phyloP scores from a whole-genome alignment of 768 basidiomycete genomes.

The Leccinum longicurvipes region DNA sequence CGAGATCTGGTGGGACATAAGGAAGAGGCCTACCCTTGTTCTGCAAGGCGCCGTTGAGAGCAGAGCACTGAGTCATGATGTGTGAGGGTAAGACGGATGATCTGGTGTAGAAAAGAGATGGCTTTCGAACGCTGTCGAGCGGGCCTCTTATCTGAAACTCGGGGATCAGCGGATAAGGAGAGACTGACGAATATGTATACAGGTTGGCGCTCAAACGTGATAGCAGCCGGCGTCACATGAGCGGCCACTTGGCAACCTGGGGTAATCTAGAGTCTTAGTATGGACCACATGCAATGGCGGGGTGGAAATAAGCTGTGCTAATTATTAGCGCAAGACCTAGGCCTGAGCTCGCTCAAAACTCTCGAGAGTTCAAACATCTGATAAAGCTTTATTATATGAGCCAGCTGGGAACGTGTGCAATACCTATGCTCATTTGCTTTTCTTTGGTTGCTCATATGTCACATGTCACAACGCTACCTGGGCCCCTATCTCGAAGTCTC shows the following conservation, averaged over 20 bases:
- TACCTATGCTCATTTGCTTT: too few relatives aligned
- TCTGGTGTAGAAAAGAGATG: not conserved
- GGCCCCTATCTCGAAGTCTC: too few relatives aligned
- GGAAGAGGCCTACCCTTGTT: conserved; percentile 39
- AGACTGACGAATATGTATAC: conserved; percentile 13
- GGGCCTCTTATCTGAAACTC: conserved; percentile 13
- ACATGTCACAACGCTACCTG: too few relatives aligned
- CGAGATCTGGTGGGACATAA: not conserved
- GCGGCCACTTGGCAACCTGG: not conserved
- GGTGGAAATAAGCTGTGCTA: not conserved
- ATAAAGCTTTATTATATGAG: not conserved
- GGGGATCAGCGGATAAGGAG: conserved; percentile 9
- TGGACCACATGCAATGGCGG: not conserved
- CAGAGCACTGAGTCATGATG: conserved; percentile 48
- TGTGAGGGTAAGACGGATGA: conserved; percentile 44
- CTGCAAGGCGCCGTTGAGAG: conserved; percentile 50
- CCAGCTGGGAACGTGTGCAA: too few relatives aligned
- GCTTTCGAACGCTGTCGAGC: not conserved
- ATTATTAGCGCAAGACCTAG: not conserved
- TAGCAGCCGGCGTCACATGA: not conserved
- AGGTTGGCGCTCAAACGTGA: not conserved
- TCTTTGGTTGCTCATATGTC: too few relatives aligned
- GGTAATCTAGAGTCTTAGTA: not conserved
- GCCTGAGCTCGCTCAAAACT: not conserved
- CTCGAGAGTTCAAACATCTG: too few relatives aligned